Evolutionary conservation across 495 filamentous ascomycete genomes (phyloP).

Genomic region (Talaromyces nanjingensis): DNA sequence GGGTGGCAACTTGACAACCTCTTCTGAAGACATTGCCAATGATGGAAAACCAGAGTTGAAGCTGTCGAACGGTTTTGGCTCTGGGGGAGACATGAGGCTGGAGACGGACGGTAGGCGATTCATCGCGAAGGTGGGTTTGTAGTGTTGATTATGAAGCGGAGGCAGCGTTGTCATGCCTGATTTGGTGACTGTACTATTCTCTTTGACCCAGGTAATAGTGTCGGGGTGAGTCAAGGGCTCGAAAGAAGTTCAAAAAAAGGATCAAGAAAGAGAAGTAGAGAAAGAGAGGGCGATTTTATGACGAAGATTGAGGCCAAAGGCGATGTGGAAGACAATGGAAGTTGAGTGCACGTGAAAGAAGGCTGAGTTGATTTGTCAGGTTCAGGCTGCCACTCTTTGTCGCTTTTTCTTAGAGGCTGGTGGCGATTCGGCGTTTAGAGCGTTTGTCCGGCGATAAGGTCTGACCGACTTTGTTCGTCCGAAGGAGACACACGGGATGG

Average conservation of each 20-base stretch:
- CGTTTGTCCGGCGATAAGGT: slow-evolving; percentile 6
- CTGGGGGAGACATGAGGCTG: slow-evolving; percentile 72
- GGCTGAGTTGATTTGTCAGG: slow-evolving; percentile 36
- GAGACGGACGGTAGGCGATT: slow-evolving; percentile 45
- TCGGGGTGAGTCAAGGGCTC: not conserved
- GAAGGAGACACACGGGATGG: not conserved
- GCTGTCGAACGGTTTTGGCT: slow-evolving; percentile 53
- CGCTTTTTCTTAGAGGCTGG: not conserved
- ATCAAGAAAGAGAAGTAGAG: not conserved
- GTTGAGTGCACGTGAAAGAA: slow-evolving; percentile 17
- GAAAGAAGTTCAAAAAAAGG: not conserved
- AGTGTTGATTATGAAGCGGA: slow-evolving; percentile 1
- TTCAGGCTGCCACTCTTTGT: slow-evolving; percentile 7
- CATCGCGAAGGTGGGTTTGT: slow-evolving; percentile 25
- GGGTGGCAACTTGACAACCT: slow-evolving; percentile 37
- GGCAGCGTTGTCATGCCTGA: slow-evolving; percentile 6
- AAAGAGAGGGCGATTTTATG: slow-evolving; percentile 7
- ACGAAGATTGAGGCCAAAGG: slow-evolving; percentile 19
- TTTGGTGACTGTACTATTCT: not conserved
- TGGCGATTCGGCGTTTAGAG: slow-evolving; percentile 9
- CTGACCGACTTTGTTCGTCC: not conserved
- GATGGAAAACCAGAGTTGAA: slow-evolving; percentile 39
- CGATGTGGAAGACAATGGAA: slow-evolving; percentile 38
- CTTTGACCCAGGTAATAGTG: not conserved
- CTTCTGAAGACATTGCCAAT: slow-evolving; percentile 26